These are phyloP conservation scores for Venturia nashicola DNA, from an alignment of 2,329 filamentous ascomycete genomes.

Conservation along the genomic window DNA sequence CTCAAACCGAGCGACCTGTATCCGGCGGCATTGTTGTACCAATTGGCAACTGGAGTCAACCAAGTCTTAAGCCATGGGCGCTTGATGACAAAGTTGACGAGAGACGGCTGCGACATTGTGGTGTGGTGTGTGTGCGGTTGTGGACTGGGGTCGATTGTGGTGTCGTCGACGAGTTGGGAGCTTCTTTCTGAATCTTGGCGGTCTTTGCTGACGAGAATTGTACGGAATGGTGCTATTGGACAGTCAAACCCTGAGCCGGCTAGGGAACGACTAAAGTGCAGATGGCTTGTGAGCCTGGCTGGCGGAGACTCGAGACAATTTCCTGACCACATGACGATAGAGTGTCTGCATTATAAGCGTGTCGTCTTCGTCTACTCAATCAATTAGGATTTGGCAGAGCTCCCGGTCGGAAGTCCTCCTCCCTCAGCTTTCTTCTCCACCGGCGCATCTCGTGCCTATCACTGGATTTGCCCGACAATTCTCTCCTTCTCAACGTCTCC, in stretches of 20 bases:
- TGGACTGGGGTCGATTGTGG: slow-evolving; percentile 13
- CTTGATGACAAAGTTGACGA: slow-evolving; percentile 66
- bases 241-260: background rate
- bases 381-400: background rate
- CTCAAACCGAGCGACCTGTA: slow-evolving; percentile 87
- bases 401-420: background rate
- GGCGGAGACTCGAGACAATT: background rate
- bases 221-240: background rate
- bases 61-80: slow-evolving; percentile 74
- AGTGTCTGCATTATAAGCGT: background rate
- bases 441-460: background rate
- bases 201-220: background rate
- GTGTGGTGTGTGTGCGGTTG: slow-evolving; percentile 11
- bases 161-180: slow-evolving; percentile 2
- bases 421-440: background rate
- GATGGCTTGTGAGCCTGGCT: background rate
- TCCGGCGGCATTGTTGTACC: slow-evolving; percentile 81
- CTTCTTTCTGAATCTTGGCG: background rate
- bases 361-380: background rate
- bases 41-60: slow-evolving; percentile 71
- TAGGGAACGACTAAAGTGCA: background rate
- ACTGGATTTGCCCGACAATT: background rate
- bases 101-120: slow-evolving; percentile 9
- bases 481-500: background rate
- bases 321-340: background rate